Evolutionary conservation across 2,329 filamentous ascomycete genomes (phyloP).

Genomic region (Ascosphaera apis): DNA sequence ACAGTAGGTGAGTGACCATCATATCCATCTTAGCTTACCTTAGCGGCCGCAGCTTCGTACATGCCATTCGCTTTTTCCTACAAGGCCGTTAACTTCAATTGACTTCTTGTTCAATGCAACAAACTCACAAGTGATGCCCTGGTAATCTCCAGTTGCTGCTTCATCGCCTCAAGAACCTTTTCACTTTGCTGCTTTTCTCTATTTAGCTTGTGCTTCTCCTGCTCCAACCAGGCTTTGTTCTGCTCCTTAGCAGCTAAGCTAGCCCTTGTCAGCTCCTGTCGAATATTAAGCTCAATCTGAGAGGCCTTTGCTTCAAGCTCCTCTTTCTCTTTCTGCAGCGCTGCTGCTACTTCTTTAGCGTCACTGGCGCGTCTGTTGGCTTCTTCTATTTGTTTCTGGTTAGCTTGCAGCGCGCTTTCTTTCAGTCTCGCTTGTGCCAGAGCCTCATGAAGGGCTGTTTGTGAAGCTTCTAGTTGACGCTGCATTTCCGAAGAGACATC

Average conservation of each 20-base stretch:
- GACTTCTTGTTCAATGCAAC: background rate
- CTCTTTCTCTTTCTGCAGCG: slow-evolving; percentile 8
- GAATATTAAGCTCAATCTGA: slow-evolving; percentile 9
- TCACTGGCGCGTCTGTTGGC: slow-evolving; percentile 5
- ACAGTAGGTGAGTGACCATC: background rate
- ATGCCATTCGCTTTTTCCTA: slow-evolving; percentile 1
- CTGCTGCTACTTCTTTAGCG: slow-evolving; percentile 5
- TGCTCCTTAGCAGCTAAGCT: slow-evolving; percentile 10
- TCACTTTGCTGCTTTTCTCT: slow-evolving; percentile 10
- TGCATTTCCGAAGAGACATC: slow-evolving; percentile 10
- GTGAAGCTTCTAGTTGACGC: slow-evolving; percentile 8
- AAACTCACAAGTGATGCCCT: slow-evolving; percentile 10
- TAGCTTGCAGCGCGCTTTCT: slow-evolving; percentile 6
- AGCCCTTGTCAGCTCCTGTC: slow-evolving; percentile 13
- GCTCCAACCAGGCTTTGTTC: slow-evolving; percentile 11
- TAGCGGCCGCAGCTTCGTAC: slow-evolving; percentile 1
- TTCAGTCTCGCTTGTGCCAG: slow-evolving; percentile 7
- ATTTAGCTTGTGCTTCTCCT: slow-evolving; percentile 9
- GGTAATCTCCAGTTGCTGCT: slow-evolving; percentile 7
- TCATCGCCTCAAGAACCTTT: slow-evolving; percentile 5
- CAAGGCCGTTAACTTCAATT: slow-evolving; percentile 1
- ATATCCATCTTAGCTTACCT: slow-evolving; percentile 2
- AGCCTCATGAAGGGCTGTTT: slow-evolving; percentile 5
- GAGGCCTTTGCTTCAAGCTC: slow-evolving; percentile 8
- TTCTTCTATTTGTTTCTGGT: slow-evolving; percentile 8